Base-by-base conservation (phyloP, 768 basidiomycete genomes). In the Termitomyces eurrhizus region DNA sequence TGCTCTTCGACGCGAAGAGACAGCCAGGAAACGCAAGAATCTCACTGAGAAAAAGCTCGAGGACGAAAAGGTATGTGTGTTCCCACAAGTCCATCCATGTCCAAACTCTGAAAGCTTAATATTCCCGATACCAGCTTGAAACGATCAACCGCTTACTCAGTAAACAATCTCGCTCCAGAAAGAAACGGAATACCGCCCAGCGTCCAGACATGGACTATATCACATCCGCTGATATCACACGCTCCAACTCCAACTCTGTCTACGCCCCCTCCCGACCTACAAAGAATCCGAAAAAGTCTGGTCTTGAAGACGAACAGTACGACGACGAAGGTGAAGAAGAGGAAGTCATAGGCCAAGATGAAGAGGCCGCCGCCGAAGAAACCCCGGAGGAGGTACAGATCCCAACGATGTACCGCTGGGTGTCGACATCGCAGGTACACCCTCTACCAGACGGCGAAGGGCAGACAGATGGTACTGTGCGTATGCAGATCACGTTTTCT, bases 101-200 rank as follows among this genome's bases (percentile, higher is more conserved):
- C 24, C 8, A 24, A 26, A 41, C 2, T 39, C 16, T 18, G 3
- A 4, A 29, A 5, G 14, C 37, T 53, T 4, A 35, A 53, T 21
- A 21, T 39, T 18, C 0, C 37, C 16, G 39, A 29, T 13, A 45
- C 36, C 65, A 93, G 90, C 85, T 85, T 26, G 93, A 94, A 67
- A 94, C 93, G 0, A 94, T 95, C 71, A 93, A 93, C 66, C 87
- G 93, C 32, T 80, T 95, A 14, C 81, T 95, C 54, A 92, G 92
- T 71, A 94, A 93, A 72, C 91, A 92, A 68, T 86, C 87, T 18
- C 82, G 87, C 11, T 80, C 88, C 2, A 81, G 83, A 48, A 83
- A 79, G 53, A 88, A 83, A 64, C 83, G 86, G 12, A 81, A 80
- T 1, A 77, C 77, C 0, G 83, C 83, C 42, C 84, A 74, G 62